Base-by-base conservation (phyloP, 1,139 yeast species). In the Barnettozyma hawaiiensis region DNA sequence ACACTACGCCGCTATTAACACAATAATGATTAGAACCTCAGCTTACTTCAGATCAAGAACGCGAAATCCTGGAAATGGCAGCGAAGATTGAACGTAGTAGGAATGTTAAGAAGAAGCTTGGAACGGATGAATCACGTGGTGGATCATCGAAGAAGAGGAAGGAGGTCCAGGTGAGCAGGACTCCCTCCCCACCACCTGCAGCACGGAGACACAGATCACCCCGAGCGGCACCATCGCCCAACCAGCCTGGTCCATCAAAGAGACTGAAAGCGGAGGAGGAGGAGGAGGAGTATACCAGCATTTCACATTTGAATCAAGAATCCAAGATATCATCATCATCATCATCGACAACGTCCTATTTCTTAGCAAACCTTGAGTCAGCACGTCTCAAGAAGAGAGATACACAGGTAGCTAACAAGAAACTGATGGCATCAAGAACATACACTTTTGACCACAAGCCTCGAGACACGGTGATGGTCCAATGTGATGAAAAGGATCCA, bases 401-500 rank as follows among this genome's bases (percentile, higher is more conserved):
- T 24, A 46, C 55, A 26, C 47, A 49, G 19, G 37, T 45, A 23
- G 44, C 46, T 14, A 48, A 50, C 11, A 52, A 53, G 31, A 47
- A 51, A 18, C 45, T 67, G 44, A 42, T 64, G 50, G 51, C 50
- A 18, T 46, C 64, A 3, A 57, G 71, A 40, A 61, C 66, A 8
- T 68, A 63, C 47, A 58, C 71, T 4, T 66, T 69, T 51, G 58
- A 54, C 14, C 11, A 24, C n/a, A 49, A 50, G 7, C 37, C 50
- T 7, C 37, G 47, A 7, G 55, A 53, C 42, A 46, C 51, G 44
- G 47, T 53, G 41, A 53, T 63, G 32, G 39, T 53, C 7, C 48
- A 38, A 2, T 64, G 60, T 2, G 57, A 66, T 40, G 71, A 67
- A 38, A 41, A 47, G 16, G 72, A 69, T 37, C 51, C 48, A 16